These are phyloP conservation scores for Areca catechu DNA, from an alignment of 176 grass and related monocot species.

Conservation along the genomic window DNA sequence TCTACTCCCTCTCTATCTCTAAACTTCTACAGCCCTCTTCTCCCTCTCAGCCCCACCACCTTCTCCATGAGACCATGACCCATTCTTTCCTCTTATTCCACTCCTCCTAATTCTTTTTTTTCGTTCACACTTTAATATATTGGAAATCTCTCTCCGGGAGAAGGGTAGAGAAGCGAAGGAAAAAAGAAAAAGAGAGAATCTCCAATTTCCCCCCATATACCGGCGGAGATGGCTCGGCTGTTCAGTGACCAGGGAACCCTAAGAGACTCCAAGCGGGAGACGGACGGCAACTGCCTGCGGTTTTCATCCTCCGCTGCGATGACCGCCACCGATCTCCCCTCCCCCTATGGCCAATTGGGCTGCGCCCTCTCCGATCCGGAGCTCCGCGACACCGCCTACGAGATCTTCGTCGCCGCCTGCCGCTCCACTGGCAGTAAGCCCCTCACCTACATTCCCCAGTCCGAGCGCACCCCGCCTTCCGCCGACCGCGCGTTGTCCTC, in stretches of 20 bases:
- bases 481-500: neutral
- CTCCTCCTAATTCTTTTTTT: too few species aligned
- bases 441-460: slow-evolving; percentile 19
- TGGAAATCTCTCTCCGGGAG: neutral
- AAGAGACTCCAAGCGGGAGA: slow-evolving; percentile 23
- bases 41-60: too few species aligned
- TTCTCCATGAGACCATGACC: too few species aligned
- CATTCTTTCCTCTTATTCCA: too few species aligned
- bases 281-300: slow-evolving; percentile 6
- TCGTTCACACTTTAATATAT: too few species aligned
- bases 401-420: neutral
- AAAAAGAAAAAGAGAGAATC: neutral
- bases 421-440: slow-evolving; percentile 61
- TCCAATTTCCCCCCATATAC: neutral
- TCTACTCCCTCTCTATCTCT: too few species aligned
- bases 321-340: slow-evolving; percentile 29
- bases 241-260: slow-evolving; percentile 41
- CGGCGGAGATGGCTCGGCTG: slow-evolving; percentile 42
- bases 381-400: slow-evolving; percentile 40
- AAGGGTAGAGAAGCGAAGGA: neutral
- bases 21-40: too few species aligned
- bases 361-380: slow-evolving; percentile 41
- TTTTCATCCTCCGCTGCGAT: slow-evolving; percentile 7
- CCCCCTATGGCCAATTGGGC: slow-evolving; percentile 57
- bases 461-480: neutral